Evolutionary conservation across 2,329 filamentous ascomycete genomes (phyloP), one percentile per base, ranked within the genome.

Genomic region (Arthrobotrys sphaeroides): DNA sequence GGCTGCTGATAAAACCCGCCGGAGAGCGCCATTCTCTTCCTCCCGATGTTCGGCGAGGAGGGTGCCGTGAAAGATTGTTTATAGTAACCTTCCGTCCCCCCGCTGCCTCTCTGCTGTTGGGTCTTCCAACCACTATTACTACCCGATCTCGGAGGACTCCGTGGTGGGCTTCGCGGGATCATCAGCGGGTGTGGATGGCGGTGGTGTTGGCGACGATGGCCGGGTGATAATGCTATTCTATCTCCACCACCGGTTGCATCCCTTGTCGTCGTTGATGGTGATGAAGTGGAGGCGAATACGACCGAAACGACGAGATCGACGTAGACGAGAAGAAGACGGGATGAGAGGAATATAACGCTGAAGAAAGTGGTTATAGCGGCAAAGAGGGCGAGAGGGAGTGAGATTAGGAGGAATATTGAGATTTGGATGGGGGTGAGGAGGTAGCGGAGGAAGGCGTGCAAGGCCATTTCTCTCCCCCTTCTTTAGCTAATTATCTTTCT

Each of bases 301-400:
- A 75, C 72, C 38, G 36, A 59, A 40, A 68, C 28, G 9, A 75
- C 9, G 3, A 75, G 47, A 42, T 75, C 72, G 64, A 75, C 57
- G 64, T 75, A 75, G 55, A 75, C 72, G 64, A 75, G 64, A 38
- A 75, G 57, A 0, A 75, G 40, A 18, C 72, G 64, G 9, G 72
- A 75, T 10, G 72, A 75, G 57, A 75, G 72, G 57, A 69, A 65
- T 2, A 75, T 75, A 40, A 75, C 64, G 64, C 64, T 69, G 72
- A 75, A 64, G 49, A 75, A 75, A 12, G 72, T 75, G n/a, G 72
- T 75, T 4, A 64, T 7, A n/a, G 26, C 72, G 31, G 72, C 72
- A 40, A 75, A 64, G 55, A 69, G 7, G 31, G 72, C 72, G 64
- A 75, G 72, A 0, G 72, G 72, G 55, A 75, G 64, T 49, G 72